Conservation (phyloP, 2,329 filamentous ascomycete species). For the Ophiostoma sp. region DNA sequence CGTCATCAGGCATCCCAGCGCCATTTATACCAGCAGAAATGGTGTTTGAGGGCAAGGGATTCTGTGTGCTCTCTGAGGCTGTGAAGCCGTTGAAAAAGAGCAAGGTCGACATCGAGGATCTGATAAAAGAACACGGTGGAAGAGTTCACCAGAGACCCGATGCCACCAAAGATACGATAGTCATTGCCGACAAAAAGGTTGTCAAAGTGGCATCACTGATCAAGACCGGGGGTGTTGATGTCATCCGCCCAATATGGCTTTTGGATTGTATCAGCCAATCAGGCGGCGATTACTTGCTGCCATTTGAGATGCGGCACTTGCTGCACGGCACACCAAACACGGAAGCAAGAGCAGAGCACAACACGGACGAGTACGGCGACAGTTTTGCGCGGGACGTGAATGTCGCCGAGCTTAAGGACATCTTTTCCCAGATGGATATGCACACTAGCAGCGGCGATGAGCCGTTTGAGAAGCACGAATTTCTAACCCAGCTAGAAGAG, state of each 20-base stretch:
- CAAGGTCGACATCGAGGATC: conserved; percentile 71
- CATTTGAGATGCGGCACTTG: conserved; percentile 59
- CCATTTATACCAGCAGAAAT: conserved; percentile 43
- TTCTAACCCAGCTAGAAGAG: conserved; percentile 52
- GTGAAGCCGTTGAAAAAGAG: conserved; percentile 63
- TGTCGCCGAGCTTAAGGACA: conserved; percentile 35
- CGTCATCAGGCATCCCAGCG: conserved; percentile 32
- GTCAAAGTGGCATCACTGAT: conserved; percentile 81
- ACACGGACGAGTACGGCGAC: conserved; percentile 74
- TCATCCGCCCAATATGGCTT: conserved; percentile 77
- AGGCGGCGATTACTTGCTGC: conserved; percentile 56
- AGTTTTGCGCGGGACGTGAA: conserved; percentile 66
- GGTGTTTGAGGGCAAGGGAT: conserved; percentile 70
- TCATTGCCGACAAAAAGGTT: conserved; percentile 72
- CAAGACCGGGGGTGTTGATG: conserved; percentile 61
- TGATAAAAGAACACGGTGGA: conserved; percentile 81
- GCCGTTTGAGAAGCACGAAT: conserved; percentile 41
- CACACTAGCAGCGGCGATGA: conserved; percentile 16
- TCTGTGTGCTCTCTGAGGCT: conserved; percentile 79
- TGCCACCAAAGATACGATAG: conserved; percentile 56
- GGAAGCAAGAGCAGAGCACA: conserved; percentile 49
- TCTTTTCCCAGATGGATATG: conserved; percentile 37
- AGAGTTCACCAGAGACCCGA: conserved; percentile 68
- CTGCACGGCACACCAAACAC: conserved; percentile 61
- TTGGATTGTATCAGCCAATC: conserved; percentile 67